A percentile compares a stretch with the other conserved stretches of the same genome.
Conservation (phyloP, 306 rosid genomes). For the Rosa chinensis region DNA sequence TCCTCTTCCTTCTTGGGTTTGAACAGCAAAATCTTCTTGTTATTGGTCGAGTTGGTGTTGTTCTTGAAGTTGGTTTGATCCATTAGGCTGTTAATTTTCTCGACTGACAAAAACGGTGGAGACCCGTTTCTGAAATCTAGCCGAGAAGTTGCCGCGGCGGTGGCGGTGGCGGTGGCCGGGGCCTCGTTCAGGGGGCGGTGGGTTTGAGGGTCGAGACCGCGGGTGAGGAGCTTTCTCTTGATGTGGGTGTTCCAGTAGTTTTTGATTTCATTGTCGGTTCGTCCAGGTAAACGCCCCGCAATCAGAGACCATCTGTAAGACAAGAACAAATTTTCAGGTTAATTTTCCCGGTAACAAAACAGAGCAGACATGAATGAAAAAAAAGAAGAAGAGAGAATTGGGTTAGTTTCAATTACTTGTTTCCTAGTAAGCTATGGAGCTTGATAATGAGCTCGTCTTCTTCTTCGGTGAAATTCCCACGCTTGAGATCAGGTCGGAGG, state of each 20-base stretch:
- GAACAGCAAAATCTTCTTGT: not conserved
- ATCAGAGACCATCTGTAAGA: slow-evolving; percentile 62
- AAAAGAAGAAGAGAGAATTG: not conserved
- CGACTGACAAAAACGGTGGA: slow-evolving; percentile 21
- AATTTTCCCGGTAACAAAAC: not conserved
- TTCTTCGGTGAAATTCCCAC: slow-evolving; percentile 68
- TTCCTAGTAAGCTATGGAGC: slow-evolving; percentile 66
- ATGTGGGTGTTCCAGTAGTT: slow-evolving; percentile 80
- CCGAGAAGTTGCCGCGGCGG: not conserved
- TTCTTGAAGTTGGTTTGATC: slow-evolving; percentile 19
- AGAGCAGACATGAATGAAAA: not conserved
- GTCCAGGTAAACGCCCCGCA: slow-evolving; percentile 67
- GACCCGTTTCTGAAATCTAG: slow-evolving; percentile 34
- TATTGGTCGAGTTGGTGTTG: not conserved
- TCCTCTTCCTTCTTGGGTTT: slow-evolving; percentile 19
- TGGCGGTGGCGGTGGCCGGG: not conserved
- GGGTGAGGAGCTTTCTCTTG: slow-evolving; percentile 61
- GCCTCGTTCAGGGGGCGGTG: slow-evolving; percentile 54
- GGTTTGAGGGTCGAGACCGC: slow-evolving; percentile 65
- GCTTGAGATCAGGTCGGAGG: slow-evolving; percentile 75
- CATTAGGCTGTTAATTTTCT: slow-evolving; percentile 24
- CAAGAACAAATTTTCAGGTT: not conserved
- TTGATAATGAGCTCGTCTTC: slow-evolving; percentile 69
- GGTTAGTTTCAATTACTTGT: slow-evolving; percentile 38
- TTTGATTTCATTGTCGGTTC: slow-evolving; percentile 74